These are phyloP conservation scores for Citrus sinensis DNA, from an alignment of 345 rosid genomes.

Conservation along the genomic window DVS_A1.0 CM039168.1:3079001-3079500, in stretches of 20 bases:
- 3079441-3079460: neutral
- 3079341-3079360: neutral
- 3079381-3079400: neutral
- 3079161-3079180: no score
- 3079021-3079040: neutral
- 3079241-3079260: no score
- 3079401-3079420: neutral
- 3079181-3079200: no score
- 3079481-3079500: neutral
- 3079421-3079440: neutral
- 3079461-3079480: neutral
- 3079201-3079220: no score
- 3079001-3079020: neutral
- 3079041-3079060: neutral
- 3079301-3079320: neutral
- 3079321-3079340: neutral
- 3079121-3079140: neutral
- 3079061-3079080: neutral
- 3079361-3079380: neutral
- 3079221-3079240: neutral
- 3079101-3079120: slow-evolving; percentile 3
- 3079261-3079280: no score
- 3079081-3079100: neutral
- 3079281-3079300: neutral
- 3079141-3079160: neutral